Evolutionary conservation across 2,329 filamentous ascomycete species (phyloP).

Genomic region (Daldinia eschscholtzii): DNA sequence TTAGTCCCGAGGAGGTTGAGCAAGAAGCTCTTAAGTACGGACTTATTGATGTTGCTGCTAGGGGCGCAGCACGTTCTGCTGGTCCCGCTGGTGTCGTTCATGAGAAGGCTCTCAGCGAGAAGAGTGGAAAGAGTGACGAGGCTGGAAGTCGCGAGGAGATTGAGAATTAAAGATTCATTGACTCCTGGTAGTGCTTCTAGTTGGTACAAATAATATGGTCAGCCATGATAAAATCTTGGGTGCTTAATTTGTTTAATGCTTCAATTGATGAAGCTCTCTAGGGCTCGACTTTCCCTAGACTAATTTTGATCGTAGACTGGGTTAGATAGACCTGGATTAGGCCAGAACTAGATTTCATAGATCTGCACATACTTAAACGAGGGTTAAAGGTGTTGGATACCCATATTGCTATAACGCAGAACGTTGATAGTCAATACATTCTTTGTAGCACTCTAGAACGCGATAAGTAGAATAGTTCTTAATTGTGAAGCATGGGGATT

Average conservation of each 20-base stretch:
- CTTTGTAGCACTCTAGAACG: background rate
- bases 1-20: slow-evolving; percentile 66
- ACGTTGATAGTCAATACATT: slow-evolving; percentile 11
- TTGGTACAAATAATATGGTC: slow-evolving; percentile 21
- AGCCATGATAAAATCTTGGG: background rate
- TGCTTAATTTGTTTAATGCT: slow-evolving; percentile 6
- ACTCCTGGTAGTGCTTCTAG: slow-evolving; percentile 15
- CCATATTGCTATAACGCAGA: slow-evolving; percentile 1
- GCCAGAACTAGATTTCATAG: slow-evolving; percentile 15
- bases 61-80: slow-evolving; percentile 31
- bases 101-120: slow-evolving; percentile 45
- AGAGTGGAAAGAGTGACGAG: slow-evolving; percentile 47
- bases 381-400: slow-evolving; percentile 1
- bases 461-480: no score
- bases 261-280: slow-evolving; percentile 1
- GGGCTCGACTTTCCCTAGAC: slow-evolving; percentile 1
- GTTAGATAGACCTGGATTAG: slow-evolving; percentile 19
- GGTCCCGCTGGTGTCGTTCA: slow-evolving; percentile 34
- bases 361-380: slow-evolving; percentile 17
- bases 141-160: slow-evolving; percentile 44
- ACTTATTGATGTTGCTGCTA: slow-evolving; percentile 50
- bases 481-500: no score
- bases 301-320: slow-evolving; percentile 15
- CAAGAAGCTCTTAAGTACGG: slow-evolving; percentile 57
- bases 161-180: slow-evolving; percentile 31